These are phyloP conservation scores for Meyerozyma sp. DNA, from an alignment of 1,139 yeast genomes.

Conservation along the genomic window DNA sequence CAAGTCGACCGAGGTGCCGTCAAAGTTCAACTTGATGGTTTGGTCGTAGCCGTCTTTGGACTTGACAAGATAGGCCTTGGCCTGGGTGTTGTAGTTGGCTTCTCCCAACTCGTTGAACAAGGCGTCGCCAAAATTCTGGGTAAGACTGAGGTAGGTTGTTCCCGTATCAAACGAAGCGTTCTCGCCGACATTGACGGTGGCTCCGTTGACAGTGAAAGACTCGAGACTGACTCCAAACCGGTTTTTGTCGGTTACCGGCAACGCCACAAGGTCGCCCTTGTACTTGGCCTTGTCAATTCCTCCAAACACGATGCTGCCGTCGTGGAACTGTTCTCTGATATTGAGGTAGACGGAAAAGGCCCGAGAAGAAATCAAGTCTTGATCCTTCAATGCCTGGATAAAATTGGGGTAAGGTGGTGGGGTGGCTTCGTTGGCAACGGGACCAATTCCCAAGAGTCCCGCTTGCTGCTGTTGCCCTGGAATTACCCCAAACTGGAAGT, in stretches of 20 bases:
- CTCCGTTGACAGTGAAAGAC: neutral
- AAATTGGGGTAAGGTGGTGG: conserved; percentile 7
- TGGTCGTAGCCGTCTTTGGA: too few relatives aligned
- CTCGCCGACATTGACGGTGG: neutral
- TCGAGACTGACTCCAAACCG: neutral
- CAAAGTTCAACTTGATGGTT: too few relatives aligned
- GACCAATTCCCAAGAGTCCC: conserved; percentile 12
- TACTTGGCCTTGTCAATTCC: conserved; percentile 1
- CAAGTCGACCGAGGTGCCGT: too few relatives aligned
- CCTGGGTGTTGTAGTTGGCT: too few relatives aligned
- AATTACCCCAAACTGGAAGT: neutral
- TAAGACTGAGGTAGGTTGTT: neutral
- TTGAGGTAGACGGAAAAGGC: conserved; percentile 1
- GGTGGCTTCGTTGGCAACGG: conserved; percentile 8
- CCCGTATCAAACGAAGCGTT: neutral
- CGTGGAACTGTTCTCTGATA: neutral
- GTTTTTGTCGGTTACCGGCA: neutral
- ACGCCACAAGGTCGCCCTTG: neutral
- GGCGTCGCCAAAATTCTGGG: neutral
- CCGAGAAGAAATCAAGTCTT: conserved; percentile 8
- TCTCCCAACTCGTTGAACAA: too few relatives aligned
- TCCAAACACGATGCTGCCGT: conserved; percentile 1
- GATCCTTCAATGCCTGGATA: conserved; percentile 7
- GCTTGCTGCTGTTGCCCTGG: neutral
- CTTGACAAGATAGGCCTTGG: too few relatives aligned